Conservation (phyloP, 2,329 filamentous ascomycete genomes). For the Clarireedia homoeocarpa region DNA sequence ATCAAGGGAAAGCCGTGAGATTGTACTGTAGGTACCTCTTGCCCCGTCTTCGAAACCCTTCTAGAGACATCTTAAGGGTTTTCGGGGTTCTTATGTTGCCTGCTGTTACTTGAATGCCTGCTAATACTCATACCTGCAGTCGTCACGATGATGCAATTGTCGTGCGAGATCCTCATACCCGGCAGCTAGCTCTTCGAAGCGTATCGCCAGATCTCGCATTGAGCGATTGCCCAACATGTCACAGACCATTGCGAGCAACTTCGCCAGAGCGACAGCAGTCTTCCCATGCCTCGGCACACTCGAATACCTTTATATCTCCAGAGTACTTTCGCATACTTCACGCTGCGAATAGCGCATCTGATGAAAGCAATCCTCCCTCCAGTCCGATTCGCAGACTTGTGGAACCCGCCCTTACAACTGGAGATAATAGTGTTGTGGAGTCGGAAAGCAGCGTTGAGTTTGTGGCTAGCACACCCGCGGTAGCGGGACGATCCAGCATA, state of each 20-base stretch:
- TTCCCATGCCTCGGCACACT: slow-evolving; percentile 38
- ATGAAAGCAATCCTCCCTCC: slow-evolving; percentile 36
- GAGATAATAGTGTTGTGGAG: slow-evolving; percentile 23
- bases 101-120: background rate
- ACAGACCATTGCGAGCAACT: slow-evolving; percentile 34
- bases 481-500: slow-evolving; percentile 56
- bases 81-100: background rate
- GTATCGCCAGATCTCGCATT: slow-evolving; percentile 44
- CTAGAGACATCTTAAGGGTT: too few species aligned
- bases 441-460: slow-evolving; percentile 35
- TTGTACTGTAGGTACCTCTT: slow-evolving; percentile 61
- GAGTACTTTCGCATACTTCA: slow-evolving; percentile 94
- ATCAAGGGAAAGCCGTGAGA: slow-evolving; percentile 64
- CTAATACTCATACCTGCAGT: slow-evolving; percentile 38
- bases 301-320: slow-evolving; percentile 67
- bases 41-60: background rate
- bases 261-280: slow-evolving; percentile 39
- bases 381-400: slow-evolving; percentile 45
- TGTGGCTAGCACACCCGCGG: slow-evolving; percentile 42
- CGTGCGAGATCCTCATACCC: slow-evolving; percentile 77
- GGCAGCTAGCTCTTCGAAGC: slow-evolving; percentile 74
- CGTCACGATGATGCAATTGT: slow-evolving; percentile 91
- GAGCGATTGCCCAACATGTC: slow-evolving; percentile 62
- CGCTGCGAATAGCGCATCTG: slow-evolving; percentile 41
- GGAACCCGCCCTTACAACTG: slow-evolving; percentile 23